Percentiles rank a stretch among this genome's conserved stretches.
Evolutionary conservation across 2,329 filamentous ascomycete genomes (phyloP).

Genomic region (Verticillium isaacii): DNA sequence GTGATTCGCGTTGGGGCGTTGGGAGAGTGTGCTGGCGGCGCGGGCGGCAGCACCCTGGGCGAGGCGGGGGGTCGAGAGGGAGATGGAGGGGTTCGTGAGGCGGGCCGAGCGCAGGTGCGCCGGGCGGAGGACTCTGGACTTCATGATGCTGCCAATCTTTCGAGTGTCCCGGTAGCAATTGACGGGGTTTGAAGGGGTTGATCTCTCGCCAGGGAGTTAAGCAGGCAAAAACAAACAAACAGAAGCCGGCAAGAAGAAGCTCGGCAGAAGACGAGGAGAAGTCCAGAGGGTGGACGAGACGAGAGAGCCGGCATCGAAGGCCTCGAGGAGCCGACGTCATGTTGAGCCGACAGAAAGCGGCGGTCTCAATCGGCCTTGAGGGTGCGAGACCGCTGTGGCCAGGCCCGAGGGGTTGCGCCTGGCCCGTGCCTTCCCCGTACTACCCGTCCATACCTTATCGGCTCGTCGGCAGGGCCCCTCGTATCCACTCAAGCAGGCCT

Average conservation of each 20-base stretch:
- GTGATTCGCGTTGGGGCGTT: conserved; percentile 49
- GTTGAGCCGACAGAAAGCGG: conserved; percentile 29
- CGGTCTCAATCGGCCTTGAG: conserved; percentile 3
- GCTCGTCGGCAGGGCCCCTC: no score
- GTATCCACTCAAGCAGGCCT: no score
- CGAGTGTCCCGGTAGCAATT: background rate
- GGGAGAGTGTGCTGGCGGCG: conserved; percentile 46
- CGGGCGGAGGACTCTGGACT: conserved; percentile 24
- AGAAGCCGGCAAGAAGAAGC: background rate
- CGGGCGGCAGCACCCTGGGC: conserved; percentile 20
- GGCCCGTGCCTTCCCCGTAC: background rate
- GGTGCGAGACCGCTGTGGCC: background rate
- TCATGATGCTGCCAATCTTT: conserved; percentile 20
- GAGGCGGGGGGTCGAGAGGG: conserved; percentile 6
- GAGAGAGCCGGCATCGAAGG: background rate
- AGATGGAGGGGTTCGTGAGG: conserved; percentile 10
- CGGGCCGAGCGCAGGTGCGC: conserved; percentile 20
- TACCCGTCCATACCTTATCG: no score
- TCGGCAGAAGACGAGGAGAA: background rate
- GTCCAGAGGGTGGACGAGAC: background rate
- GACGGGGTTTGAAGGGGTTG: background rate
- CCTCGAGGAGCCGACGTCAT: conserved; percentile 16
- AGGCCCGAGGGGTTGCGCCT: background rate
- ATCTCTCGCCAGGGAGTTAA: background rate
- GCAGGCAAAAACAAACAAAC: background rate